phyloP scores from a whole-genome alignment of 139 green algal genomes.

The Tetratostichococcus sp. region DNA sequence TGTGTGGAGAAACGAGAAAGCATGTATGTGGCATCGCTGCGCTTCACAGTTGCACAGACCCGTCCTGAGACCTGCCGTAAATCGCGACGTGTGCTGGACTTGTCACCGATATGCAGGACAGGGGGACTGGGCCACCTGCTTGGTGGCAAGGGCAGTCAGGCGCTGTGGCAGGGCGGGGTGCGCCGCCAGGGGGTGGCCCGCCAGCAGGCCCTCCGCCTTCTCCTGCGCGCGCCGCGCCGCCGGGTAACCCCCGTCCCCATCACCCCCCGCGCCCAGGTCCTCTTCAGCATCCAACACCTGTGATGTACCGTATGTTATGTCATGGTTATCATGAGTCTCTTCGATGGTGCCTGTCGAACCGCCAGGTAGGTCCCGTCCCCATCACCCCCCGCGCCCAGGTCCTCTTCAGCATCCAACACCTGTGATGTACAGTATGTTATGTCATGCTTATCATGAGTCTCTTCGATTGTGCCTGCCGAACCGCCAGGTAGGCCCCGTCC shows the following conservation, averaged over 20 bases:
- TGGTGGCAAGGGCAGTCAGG: conserved; percentile 36
- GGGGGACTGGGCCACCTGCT: conserved; percentile 16
- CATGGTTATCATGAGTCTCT: no score
- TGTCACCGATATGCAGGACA: no score
- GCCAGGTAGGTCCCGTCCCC: conserved; percentile 25
- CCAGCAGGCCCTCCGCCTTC: conserved; percentile 44
- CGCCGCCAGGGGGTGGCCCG: conserved; percentile 35
- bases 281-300: conserved; percentile 58
- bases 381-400: conserved; percentile 53
- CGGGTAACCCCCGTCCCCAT: conserved; percentile 18
- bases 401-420: conserved; percentile 62
- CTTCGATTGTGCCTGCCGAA: no score
- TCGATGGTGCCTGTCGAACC: no score
- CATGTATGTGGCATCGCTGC: no score
- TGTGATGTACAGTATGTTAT: neutral
- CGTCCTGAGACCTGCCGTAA: no score
- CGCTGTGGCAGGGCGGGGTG: conserved; percentile 18
- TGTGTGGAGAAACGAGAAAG: no score
- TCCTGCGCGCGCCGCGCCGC: conserved; percentile 43
- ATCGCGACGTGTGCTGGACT: no score
- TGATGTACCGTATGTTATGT: no score
- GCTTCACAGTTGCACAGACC: no score
- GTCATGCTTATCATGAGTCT: no score
- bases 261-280: conserved; percentile 58
- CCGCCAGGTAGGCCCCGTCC: conserved; percentile 26